phyloP scores from a whole-genome alignment of 371 early-diverging fungal species.

The Circinella umbellata region DNA sequence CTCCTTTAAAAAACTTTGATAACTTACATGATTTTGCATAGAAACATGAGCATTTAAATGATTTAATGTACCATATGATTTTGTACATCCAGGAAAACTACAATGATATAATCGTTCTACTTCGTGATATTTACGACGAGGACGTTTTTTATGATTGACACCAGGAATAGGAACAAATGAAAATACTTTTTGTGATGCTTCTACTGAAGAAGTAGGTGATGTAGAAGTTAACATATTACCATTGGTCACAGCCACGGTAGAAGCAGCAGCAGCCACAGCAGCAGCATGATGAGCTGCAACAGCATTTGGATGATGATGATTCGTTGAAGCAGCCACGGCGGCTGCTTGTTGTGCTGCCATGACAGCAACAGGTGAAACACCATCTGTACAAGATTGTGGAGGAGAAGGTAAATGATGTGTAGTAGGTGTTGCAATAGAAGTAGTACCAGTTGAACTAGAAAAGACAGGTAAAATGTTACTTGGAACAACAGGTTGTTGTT shows the following conservation, averaged over 20 bases:
- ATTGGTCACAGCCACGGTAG: neutral
- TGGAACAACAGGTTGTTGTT: neutral
- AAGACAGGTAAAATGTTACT: slow-evolving; percentile 2
- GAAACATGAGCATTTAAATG: slow-evolving; percentile 75
- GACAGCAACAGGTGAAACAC: slow-evolving; percentile 21
- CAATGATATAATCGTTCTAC: slow-evolving; percentile 75
- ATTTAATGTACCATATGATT: slow-evolving; percentile 75
- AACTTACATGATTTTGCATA: slow-evolving; percentile 73
- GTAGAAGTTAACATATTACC: neutral
- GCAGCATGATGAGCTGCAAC: slow-evolving; percentile 4
- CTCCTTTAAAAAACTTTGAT: no score
- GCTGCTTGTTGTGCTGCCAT: slow-evolving; percentile 19
- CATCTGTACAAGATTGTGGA: slow-evolving; percentile 20
- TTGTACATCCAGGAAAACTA: slow-evolving; percentile 64
- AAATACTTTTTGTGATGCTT: slow-evolving; percentile 52
- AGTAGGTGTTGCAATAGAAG: slow-evolving; percentile 6
- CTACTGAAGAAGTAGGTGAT: neutral
- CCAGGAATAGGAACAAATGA: slow-evolving; percentile 70
- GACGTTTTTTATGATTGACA: slow-evolving; percentile 68
- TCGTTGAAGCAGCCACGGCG: neutral
- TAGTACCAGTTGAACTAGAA: neutral
- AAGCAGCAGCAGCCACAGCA: no score
- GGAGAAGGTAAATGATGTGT: slow-evolving; percentile 22
- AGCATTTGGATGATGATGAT: slow-evolving; percentile 12
- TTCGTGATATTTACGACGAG: slow-evolving; percentile 73